Percentiles rank a stretch among this genome's conserved stretches.
Conservation (phyloP, 208 protist species). For the Acanthamoeba castellanii region DNA sequence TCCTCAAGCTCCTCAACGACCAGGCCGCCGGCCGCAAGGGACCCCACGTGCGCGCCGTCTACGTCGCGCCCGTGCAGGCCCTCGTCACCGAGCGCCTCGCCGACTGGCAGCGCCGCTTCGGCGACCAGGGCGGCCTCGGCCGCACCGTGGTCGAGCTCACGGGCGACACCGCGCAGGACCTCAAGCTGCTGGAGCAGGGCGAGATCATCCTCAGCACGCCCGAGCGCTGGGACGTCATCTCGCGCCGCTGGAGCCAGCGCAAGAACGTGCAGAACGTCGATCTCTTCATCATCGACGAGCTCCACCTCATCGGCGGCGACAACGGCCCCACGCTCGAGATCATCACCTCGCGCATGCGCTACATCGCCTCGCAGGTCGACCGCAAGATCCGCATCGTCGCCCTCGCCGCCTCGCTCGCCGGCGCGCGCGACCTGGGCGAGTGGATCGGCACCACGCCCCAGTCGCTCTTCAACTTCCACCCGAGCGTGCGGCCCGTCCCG, state of each 20-base stretch:
- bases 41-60: conserved; percentile 93
- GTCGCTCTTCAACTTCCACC: conserved; percentile 99
- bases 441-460: conserved; percentile 97
- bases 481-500: conserved; percentile 98
- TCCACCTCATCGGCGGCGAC: conserved; percentile 99
- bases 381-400: conserved; percentile 96
- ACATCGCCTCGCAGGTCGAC: conserved; percentile 96
- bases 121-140: conserved; percentile 87
- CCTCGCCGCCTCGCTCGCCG: conserved; percentile 99
- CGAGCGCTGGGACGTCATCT: conserved; percentile 99
- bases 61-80: conserved; percentile 99
- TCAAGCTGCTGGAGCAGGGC: conserved; percentile 93
- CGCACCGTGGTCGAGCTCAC: conserved; percentile 98
- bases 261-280: conserved; percentile 92
- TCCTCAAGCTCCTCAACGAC: conserved; percentile 95
- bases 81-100: conserved; percentile 99
- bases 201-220: conserved; percentile 99
- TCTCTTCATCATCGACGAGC: conserved; percentile 99
- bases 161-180: conserved; percentile 95
- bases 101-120: conserved; percentile 97
- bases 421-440: conserved; percentile 95
- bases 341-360: conserved; percentile 99
- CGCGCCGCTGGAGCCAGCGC: conserved; percentile 98
- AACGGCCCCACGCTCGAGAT: conserved; percentile 98
- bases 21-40: conserved; percentile 92